Percentiles rank a stretch among this genome's conserved stretches.
These are phyloP conservation scores for Beta macrorhiza DNA, from an alignment of 179 eudicot species.

Conservation along the genomic window DNA sequence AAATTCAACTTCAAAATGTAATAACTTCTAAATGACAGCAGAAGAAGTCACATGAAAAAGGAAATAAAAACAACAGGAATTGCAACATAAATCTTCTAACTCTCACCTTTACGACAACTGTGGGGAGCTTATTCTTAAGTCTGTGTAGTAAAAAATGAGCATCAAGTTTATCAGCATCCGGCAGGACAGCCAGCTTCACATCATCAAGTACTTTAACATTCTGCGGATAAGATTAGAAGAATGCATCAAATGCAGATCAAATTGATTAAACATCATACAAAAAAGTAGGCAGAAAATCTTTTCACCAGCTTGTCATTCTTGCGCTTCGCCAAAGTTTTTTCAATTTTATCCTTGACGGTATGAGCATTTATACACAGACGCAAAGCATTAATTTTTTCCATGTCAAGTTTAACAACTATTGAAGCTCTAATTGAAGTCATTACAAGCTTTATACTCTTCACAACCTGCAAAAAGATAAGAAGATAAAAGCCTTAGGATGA, in stretches of 20 bases:
- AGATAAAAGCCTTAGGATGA: neutral
- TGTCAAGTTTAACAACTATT: slow-evolving; percentile 61
- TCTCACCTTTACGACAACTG: slow-evolving; percentile 79
- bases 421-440: slow-evolving; percentile 46
- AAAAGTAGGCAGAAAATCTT: neutral
- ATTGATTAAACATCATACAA: slow-evolving; percentile 5
- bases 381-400: slow-evolving; percentile 49
- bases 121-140: slow-evolving; percentile 54
- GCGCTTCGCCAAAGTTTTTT: slow-evolving; percentile 46
- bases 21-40: neutral
- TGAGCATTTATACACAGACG: slow-evolving; percentile 60
- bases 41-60: neutral
- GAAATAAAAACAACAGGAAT: neutral
- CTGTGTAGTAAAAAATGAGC: slow-evolving; percentile 69
- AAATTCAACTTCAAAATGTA: neutral
- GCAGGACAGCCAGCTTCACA: slow-evolving; percentile 50
- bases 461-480: slow-evolving; percentile 54
- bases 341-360: slow-evolving; percentile 56
- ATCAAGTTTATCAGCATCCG: slow-evolving; percentile 41
- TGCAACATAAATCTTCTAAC: neutral
- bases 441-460: slow-evolving; percentile 65
- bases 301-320: slow-evolving; percentile 56
- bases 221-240: slow-evolving; percentile 40
- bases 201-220: slow-evolving; percentile 51
- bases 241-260: slow-evolving; percentile 21